Percentiles rank a stretch among this genome's conserved stretches.
These are phyloP conservation scores for Globisporangium takayamanum DNA, from an alignment of 352 stramenopile species.

Conservation along the genomic window DNA sequence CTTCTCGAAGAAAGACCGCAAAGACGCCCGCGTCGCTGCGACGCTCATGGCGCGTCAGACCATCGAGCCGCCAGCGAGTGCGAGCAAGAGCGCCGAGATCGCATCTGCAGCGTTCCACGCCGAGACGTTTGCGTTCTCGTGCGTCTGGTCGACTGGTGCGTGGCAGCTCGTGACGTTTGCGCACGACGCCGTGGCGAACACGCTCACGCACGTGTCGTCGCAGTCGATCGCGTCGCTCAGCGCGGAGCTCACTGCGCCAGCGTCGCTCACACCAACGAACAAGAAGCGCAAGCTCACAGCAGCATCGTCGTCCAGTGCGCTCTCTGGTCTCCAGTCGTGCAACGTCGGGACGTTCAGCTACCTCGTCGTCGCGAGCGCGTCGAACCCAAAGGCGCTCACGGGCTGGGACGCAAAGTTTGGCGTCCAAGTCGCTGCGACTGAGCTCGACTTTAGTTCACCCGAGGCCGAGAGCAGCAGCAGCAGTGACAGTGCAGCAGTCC, in stretches of 20 bases:
- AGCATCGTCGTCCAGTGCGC: background rate
- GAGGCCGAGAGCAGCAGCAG: constrained; percentile 21
- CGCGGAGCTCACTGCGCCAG: constrained; percentile 11
- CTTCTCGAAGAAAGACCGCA: constrained; percentile 25
- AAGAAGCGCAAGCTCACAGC: constrained; percentile 66
- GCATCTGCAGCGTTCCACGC: constrained; percentile 57
- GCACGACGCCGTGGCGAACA: constrained; percentile 39
- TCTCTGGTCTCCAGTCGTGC: constrained; percentile 23
- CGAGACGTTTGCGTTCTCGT: constrained; percentile 64
- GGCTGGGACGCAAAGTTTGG: constrained; percentile 75
- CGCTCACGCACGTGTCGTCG: constrained; percentile 31
- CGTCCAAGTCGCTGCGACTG: constrained; percentile 47
- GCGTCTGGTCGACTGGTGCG: constrained; percentile 45
- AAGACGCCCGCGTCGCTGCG: constrained; percentile 25
- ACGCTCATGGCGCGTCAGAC: constrained; percentile 28
- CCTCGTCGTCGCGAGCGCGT: constrained; percentile 35
- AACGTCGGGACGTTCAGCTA: constrained; percentile 50
- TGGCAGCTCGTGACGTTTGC: constrained; percentile 48
- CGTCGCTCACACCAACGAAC: constrained; percentile 20
- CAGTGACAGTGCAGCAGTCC: constrained; percentile 5
- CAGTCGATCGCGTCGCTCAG: constrained; percentile 35
- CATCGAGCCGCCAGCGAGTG: constrained; percentile 10
- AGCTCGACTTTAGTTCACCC: constrained; percentile 24
- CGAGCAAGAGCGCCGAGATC: constrained; percentile 16
- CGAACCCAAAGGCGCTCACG: constrained; percentile 32